Evolutionary conservation across 305 asterid species (phyloP).

Genomic region (Striga hermonthica): DNA sequence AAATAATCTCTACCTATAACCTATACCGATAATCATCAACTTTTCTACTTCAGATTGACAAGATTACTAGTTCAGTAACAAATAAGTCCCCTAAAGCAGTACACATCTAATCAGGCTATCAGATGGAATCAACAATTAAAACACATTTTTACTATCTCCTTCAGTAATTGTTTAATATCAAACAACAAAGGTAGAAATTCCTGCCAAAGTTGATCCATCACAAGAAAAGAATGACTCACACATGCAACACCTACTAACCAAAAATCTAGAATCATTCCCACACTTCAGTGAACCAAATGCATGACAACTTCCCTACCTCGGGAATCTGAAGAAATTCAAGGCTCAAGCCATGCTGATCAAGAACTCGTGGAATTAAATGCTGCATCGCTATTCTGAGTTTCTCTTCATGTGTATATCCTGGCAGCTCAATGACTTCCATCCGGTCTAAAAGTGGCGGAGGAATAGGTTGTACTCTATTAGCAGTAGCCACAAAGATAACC

Average conservation of each 20-base stretch:
- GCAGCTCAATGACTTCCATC: constrained; percentile 98
- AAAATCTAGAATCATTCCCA: constrained; percentile 22
- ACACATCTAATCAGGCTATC: background rate
- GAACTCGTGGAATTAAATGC: constrained; percentile 93
- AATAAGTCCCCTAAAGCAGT: background rate
- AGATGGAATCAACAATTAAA: background rate
- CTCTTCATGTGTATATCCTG: constrained; percentile 99
- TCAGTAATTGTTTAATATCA: constrained; percentile 17
- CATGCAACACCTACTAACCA: constrained; percentile 13
- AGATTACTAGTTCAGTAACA: constrained; percentile 16
- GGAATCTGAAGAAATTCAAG: constrained; percentile 90
- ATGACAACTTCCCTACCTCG: constrained; percentile 59
- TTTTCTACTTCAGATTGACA: constrained; percentile 25
- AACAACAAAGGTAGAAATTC: constrained; percentile 12
- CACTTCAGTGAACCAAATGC: constrained; percentile 30
- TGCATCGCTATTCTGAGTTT: constrained; percentile 86
- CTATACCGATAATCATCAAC: background rate
- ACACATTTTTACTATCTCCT: constrained; percentile 1
- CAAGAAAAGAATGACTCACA: background rate
- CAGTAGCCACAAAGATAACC: constrained; percentile 98
- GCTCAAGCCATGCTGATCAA: constrained; percentile 93
- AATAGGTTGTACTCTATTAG: constrained; percentile 88
- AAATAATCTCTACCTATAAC: no score
- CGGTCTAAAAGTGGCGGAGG: constrained; percentile 95
- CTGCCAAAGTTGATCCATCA: constrained; percentile 22